Evolutionary conservation across 192 early-diverging fungal genomes (phyloP).

Genomic region (Martensiomyces pterosporus): DNA sequence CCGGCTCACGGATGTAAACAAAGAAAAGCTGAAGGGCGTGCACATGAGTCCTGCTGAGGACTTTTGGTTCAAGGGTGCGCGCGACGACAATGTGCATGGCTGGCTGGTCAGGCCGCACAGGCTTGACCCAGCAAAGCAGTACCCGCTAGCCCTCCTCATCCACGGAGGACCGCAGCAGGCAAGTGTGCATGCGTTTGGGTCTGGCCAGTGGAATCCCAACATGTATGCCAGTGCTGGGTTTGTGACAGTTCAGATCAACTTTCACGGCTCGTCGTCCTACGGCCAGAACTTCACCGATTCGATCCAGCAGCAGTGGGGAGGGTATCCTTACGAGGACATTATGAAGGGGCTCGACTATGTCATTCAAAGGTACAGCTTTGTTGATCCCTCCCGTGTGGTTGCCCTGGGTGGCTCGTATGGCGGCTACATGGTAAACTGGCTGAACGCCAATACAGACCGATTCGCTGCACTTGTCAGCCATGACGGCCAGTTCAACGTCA

Average conservation of each 20-base stretch:
- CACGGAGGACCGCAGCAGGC: slow-evolving; percentile 70
- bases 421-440: slow-evolving; percentile 83
- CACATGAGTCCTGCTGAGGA: slow-evolving; percentile 48
- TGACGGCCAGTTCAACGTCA: slow-evolving; percentile 68
- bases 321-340: slow-evolving; percentile 58
- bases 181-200: slow-evolving; percentile 52
- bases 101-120: slow-evolving; percentile 55
- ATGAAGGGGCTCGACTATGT: slow-evolving; percentile 65
- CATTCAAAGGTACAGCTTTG: slow-evolving; percentile 43
- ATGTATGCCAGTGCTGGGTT: slow-evolving; percentile 59
- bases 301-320: slow-evolving; percentile 63
- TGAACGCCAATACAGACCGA: slow-evolving; percentile 71
- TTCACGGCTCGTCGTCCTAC: slow-evolving; percentile 66
- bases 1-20: slow-evolving; percentile 39
- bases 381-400: slow-evolving; percentile 58
- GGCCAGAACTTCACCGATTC: slow-evolving; percentile 59
- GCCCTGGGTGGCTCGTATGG: slow-evolving; percentile 79
- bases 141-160: slow-evolving; percentile 66
- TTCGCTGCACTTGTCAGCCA: slow-evolving; percentile 70
- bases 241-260: slow-evolving; percentile 60
- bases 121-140: slow-evolving; percentile 49
- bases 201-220: slow-evolving; percentile 62
- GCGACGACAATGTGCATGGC: slow-evolving; percentile 13
- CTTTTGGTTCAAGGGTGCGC: slow-evolving; percentile 57
- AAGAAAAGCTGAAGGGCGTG: slow-evolving; percentile 11